Base-by-base conservation (phyloP, 2,329 filamentous ascomycete species). In the Alternaria infectoria region DNA sequence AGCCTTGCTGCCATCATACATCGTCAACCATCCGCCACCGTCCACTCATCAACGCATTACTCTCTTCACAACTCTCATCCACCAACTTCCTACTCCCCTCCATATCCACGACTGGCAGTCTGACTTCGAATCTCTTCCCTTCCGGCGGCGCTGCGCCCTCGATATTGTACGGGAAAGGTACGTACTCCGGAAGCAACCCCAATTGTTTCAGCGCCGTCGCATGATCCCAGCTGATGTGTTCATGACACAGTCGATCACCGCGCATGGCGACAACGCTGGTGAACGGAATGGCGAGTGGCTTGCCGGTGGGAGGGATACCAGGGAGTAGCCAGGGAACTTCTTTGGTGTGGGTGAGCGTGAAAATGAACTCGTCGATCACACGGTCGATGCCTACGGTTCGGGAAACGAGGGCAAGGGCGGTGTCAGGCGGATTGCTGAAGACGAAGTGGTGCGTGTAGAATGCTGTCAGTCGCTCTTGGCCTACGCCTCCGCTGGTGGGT, bases 381-480 rank as follows among this genome's bases (percentile, higher is more conserved):
- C 91, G 85, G 71, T 94, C 91, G 0, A 90, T 85, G 0, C 91
- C 91, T 0, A 93, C 81, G 0, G 90, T 93, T 0, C 91, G 86
- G 64, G 89, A 91, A 30, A 93, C 84, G 1, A 93, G 85, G 70
- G 93, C 88, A 3, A 94, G 81, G 5, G 82, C 81, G 0, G 89
- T 89, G 67, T 93, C 91, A 0, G 82, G 83, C 0, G 91, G 87
- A 66, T 94, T 95, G 61, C 84, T 88, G 74, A 90, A 91, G 70
- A 94, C 89, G 80, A 95, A 94, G 72, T 93, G 87, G 65, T 92
- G 75, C 0, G 85, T 84, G 78, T 94, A 94, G 72, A 94, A 95
- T 6, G 83, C 80, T 1, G 89, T 88, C 9, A 94, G 81, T 1
- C 81, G 80, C 2, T 82, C 80, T 17, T 91, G 85, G 0, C 91